Evolutionary conservation across 192 early-diverging fungal species (phyloP).

Genomic region (Spizellomyces sp.): DNA sequence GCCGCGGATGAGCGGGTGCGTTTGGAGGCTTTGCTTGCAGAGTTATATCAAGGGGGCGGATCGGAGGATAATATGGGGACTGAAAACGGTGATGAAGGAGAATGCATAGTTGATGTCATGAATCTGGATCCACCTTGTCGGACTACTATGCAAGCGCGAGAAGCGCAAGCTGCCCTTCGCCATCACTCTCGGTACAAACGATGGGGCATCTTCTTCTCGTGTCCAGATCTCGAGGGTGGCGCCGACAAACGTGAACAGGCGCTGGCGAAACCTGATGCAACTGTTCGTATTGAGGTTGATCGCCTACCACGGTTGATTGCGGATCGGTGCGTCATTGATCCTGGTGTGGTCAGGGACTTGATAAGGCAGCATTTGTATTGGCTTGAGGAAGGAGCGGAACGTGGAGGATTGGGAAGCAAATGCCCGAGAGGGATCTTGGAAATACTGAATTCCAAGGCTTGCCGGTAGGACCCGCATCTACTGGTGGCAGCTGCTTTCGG

Average conservation of each 20-base stretch:
- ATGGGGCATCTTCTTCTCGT: slow-evolving; percentile 52
- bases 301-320: slow-evolving; percentile 58
- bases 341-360: slow-evolving; percentile 49
- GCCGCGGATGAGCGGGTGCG: slow-evolving; percentile 77
- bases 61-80: background rate
- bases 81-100: background rate
- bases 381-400: slow-evolving; percentile 42
- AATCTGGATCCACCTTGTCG: slow-evolving; percentile 45
- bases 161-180: slow-evolving; percentile 34
- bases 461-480: slow-evolving; percentile 40
- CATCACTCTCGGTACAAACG: slow-evolving; percentile 32
- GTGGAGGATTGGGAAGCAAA: slow-evolving; percentile 7
- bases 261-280: slow-evolving; percentile 6
- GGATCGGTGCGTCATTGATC: slow-evolving; percentile 63
- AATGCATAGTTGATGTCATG: slow-evolving; percentile 38
- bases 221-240: slow-evolving; percentile 8
- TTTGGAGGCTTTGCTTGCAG: slow-evolving; percentile 57
- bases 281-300: slow-evolving; percentile 17
- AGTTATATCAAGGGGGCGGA: background rate
- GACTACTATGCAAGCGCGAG: slow-evolving; percentile 41
- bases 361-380: slow-evolving; percentile 49
- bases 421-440: slow-evolving; percentile 69
- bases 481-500: background rate
- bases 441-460: slow-evolving; percentile 75
- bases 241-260: background rate